Base-by-base conservation (phyloP, 495 filamentous ascomycete genomes). In the Pyronema domesticum region DNA sequence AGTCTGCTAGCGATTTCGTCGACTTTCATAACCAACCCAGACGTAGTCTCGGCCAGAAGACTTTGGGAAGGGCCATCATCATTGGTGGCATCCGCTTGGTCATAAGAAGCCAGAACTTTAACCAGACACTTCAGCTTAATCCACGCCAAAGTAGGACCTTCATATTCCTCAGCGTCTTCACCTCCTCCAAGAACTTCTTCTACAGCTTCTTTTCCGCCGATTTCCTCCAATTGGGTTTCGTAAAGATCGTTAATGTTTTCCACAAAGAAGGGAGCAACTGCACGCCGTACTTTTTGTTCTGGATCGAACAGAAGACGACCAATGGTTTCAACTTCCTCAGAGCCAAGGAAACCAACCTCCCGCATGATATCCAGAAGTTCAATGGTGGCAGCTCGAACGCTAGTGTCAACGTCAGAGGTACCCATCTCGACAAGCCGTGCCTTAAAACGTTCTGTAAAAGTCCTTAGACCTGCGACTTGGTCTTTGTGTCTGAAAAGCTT, bases 341-440 rank as follows among this genome's bases (percentile, higher is more conserved):
- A 88, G 57, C 95, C 89, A 7, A 98, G 76, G 65, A 94, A 74
- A 11, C 88, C 91, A 1, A 79, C 81, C 55, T 89, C 80, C 19
- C 91, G 80, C 39, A 96, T 76, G 10, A 82, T 73, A 55, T 86
- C 85, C 6, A 94, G 75, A 46, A 95, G 72, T 37, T 86, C 78
- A 36, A 96, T 80, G 2, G 85, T 79, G 11, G 79, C 72, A 9
- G 84, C 80, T 9, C 93, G 80, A 34, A 96, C 85, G 50, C 70
- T 73, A 19, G 81, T 65, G 55, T 98, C 91, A 0, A 74, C 74
- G 67, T 98, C 91, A 55, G 76, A 75, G 19, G 80, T 80, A 0
- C 86, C 87, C 76, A 98, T 95, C 69, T 98, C 91, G 10, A 96
- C 83, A 11, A 96, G 70, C n/a, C 93, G 79, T 1, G 79, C 71